These are phyloP conservation scores for Mycena venus DNA, from an alignment of 768 basidiomycete genomes.

Conservation along the genomic window DNA sequence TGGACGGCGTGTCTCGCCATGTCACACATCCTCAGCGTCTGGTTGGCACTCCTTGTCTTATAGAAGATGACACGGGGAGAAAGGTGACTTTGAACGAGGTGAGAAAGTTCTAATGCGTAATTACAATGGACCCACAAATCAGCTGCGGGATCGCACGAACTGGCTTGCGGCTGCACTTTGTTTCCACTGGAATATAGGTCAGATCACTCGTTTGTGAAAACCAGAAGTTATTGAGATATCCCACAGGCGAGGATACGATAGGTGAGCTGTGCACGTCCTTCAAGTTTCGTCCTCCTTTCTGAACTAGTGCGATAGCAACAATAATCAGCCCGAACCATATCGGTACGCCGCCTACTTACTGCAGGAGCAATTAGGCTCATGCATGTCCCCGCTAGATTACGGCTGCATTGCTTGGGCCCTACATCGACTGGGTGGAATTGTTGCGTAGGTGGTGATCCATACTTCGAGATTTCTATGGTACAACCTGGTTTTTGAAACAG, in stretches of 20 bases:
- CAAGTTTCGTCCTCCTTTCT: not conserved
- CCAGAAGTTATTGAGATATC: not conserved
- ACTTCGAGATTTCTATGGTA: not conserved
- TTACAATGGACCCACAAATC: not conserved
- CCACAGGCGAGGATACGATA: slow-evolving; percentile 50
- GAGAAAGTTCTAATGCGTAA: not conserved
- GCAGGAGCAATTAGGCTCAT: not conserved
- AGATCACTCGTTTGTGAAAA: not conserved
- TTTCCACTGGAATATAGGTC: slow-evolving; percentile 48
- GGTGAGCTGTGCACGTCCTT: slow-evolving; percentile 43
- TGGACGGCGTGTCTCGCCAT: slow-evolving; percentile 49
- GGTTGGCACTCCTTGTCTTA: slow-evolving; percentile 50
- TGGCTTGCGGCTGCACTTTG: slow-evolving; percentile 50
- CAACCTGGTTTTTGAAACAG: slow-evolving; percentile 4
- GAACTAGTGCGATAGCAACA: slow-evolving; percentile 45
- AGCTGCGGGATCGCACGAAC: slow-evolving; percentile 52
- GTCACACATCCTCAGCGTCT: slow-evolving; percentile 47
- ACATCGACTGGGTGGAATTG: slow-evolving; percentile 56
- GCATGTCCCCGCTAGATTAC: slow-evolving; percentile 47
- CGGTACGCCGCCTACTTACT: slow-evolving; percentile 43
- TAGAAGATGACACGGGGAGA: slow-evolving; percentile 55
- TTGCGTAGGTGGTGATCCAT: slow-evolving; percentile 49
- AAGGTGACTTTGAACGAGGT: slow-evolving; percentile 53
- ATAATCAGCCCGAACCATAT: slow-evolving; percentile 60
- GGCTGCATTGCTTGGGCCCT: slow-evolving; percentile 53